Evolutionary conservation across 768 basidiomycete species (phyloP), one percentile per base, ranked within the genome.

Genomic region (Macrolepiota albuminosa): DNA sequence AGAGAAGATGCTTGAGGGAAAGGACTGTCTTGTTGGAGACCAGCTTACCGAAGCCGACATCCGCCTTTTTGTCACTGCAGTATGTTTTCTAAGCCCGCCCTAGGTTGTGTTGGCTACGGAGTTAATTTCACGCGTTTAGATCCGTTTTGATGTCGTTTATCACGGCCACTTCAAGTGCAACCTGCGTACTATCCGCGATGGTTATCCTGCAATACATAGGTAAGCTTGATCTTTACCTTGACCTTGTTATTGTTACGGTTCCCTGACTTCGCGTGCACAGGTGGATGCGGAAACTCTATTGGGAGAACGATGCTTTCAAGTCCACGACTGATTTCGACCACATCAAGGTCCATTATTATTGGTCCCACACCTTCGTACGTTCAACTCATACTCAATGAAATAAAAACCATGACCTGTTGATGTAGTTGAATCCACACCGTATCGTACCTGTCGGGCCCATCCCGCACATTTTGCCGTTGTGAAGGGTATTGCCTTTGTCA

Each of bases 81-180:
- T 94, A 61, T 65, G 89, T 73, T 50, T n/a, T 37, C 13, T 9
- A 37, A 43, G 18, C 7, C 6, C 9, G 43, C n/a, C 24, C 24
- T 18, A 10, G 7, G 21, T 43, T 24, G 43, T 2, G 43, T 21
- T 43, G n/a, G n/a, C 14, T 18, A 46, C 43, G 34, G 13, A 36
- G 4, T 2, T 34, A 16, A 34, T 8, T 11, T 1, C 11, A 14
- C n/a, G 47, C 37, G 2, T 43, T 4, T 59, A 91, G 89, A 75
- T 93, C 60, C 91, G 93, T 33, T 95, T 94, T 72, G 93, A 95
- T 65, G 84, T 87, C 0, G 95, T 89, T 9, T 98, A 98, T 72
- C 81, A 88, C 54, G 85, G 87, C 0, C 91, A 93, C 71, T 98
- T 98, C 83, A 97, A 96, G 67, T 95, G 93, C 76, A 94, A 96